phyloP scores from a whole-genome alignment of 768 basidiomycete species.

The Boletus pseudopeckii region DNA sequence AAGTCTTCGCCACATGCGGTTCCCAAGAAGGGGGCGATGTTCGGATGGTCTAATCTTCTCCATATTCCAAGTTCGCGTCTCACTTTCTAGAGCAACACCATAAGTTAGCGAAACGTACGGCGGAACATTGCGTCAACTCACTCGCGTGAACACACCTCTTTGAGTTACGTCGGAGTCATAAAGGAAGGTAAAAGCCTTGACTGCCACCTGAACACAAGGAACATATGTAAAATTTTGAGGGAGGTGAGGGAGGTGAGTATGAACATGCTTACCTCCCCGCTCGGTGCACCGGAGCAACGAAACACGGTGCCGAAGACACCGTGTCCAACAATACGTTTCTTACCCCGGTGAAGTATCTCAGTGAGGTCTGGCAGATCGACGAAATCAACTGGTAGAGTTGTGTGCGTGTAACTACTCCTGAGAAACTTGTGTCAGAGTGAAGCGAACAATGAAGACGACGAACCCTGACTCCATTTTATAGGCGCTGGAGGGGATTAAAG shows the following conservation, averaged over 20 bases:
- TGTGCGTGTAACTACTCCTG: neutral
- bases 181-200: neutral
- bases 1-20: neutral
- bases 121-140: neutral
- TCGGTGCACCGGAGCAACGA: neutral
- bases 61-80: conserved; percentile 6
- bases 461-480: neutral
- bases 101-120: neutral
- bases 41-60: conserved; percentile 2
- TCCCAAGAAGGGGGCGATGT: conserved; percentile 6
- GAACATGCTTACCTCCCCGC: neutral
- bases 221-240: no score
- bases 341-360: neutral
- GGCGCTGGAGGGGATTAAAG: neutral
- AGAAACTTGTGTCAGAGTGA: neutral
- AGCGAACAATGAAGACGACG: neutral
- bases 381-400: neutral
- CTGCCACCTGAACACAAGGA: neutral
- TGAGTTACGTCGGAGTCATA: neutral
- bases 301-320: neutral
- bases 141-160: neutral
- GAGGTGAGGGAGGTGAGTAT: no score
- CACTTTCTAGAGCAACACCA: neutral
- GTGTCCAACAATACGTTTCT: neutral
- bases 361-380: neutral